Evolutionary conservation across 2,329 filamentous ascomycete genomes (phyloP), one percentile per base, ranked within the genome.

Genomic region (Paecilomyces sp.): DNA sequence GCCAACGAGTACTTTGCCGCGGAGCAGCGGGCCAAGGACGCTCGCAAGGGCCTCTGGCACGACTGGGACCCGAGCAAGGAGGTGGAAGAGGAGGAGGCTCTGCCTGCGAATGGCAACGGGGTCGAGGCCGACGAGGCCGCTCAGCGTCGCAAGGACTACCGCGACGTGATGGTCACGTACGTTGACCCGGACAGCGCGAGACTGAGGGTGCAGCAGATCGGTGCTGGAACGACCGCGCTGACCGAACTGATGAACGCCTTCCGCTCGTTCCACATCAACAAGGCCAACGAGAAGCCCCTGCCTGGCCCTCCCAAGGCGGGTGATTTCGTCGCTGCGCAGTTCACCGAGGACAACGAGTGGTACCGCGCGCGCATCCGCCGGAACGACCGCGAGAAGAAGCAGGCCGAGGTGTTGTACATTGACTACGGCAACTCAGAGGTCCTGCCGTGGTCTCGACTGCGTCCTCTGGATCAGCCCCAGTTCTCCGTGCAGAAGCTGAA

Each of bases 381-480:
- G 72, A 97, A 97, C 76, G 94, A 99, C 78, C 91, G 94, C 63
- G 84, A 92, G 8, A 88, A 88, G 69, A 91, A 94, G 83, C 86
- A 90, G 67, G 88, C 92, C 25, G 94, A 99, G 76, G 88, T 99
- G 28, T 79, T 95, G 54, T 99, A 96, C 77, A 86, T 99, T 63
- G 94, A 99, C 79, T 99, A 95, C 76, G 94, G 94, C 68, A 99
- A 99, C 82, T 88, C 85, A 58, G 94, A 99, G 77, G 88, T 87
- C 71, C 82, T 96, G 60, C 85, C 92, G 0, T 99, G 93, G 92
- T 84, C 86, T 25, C 83, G 85, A 65, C 85, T 99, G 52, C 89
- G 94, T 30, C 82, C 91, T n/a, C 84, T 99, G 55, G 84, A 87
- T 56, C 86, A 91, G 71, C 76, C 85, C 15, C 88, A 92, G 68